phyloP scores from a whole-genome alignment of 2,329 filamentous ascomycete genomes.

The Ceratocystis lukuohia region DNA sequence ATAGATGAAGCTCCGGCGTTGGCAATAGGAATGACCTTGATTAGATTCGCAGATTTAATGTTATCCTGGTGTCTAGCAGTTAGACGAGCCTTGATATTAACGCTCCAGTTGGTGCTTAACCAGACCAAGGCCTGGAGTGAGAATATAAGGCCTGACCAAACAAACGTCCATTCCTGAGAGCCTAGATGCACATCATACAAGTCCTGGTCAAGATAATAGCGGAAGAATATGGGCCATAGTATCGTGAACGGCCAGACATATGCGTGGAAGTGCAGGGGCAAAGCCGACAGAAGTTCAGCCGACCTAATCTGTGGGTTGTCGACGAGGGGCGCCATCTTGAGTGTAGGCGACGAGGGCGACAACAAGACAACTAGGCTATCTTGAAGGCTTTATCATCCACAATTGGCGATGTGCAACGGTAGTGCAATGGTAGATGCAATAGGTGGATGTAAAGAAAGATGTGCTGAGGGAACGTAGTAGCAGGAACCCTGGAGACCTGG shows the following conservation, averaged over 20 bases:
- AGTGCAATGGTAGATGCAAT: not conserved
- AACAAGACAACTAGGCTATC: not conserved
- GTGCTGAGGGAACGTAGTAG: not conserved
- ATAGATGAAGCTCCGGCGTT: conserved; percentile 88
- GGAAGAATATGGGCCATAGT: conserved; percentile 82
- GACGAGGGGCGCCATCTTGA: conserved; percentile 62
- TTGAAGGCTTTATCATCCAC: not conserved
- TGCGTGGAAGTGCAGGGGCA: conserved; percentile 65
- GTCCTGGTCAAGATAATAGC: conserved; percentile 69
- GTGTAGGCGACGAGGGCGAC: not conserved
- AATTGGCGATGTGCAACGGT: not conserved
- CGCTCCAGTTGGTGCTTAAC: conserved; percentile 96
- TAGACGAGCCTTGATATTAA: conserved; percentile 70
- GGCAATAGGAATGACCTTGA: conserved; percentile 81
- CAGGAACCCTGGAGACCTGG: not conserved
- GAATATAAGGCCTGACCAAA: conserved; percentile 79
- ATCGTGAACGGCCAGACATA: conserved; percentile 91
- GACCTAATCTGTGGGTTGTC: conserved; percentile 81
- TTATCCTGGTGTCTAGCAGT: conserved; percentile 59
- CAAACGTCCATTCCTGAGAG: conserved; percentile 95
- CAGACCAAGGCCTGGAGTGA: conserved; percentile 79
- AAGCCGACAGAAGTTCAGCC: conserved; percentile 76
- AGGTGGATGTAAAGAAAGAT: not conserved
- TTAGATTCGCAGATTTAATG: conserved; percentile 63
- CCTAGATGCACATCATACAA: conserved; percentile 85